Evolutionary conservation across 352 stramenopile species (phyloP).

Genomic region (Phytopythium ostracodes): DNA sequence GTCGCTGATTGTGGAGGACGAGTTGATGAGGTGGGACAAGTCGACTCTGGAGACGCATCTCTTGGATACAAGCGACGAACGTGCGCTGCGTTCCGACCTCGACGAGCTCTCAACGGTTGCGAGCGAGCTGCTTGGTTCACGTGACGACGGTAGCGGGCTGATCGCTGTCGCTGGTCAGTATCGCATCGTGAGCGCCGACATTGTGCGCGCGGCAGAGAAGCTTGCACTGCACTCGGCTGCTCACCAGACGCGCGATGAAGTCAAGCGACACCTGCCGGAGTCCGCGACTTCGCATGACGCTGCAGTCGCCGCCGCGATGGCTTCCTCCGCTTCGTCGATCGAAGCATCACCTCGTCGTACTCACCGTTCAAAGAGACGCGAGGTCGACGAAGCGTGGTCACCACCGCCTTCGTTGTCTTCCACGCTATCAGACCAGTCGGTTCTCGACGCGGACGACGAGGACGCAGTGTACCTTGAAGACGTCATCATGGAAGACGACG

Average conservation of each 20-base stretch:
- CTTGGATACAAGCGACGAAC: neutral
- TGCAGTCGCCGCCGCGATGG: neutral
- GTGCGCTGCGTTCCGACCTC: neutral
- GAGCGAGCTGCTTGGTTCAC: neutral
- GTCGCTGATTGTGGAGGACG: neutral
- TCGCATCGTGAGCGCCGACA: slow-evolving; percentile 3
- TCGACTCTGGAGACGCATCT: neutral
- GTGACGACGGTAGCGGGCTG: too few relatives aligned
- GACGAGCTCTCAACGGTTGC: neutral
- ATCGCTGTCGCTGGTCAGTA: neutral
- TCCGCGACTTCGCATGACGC: neutral
- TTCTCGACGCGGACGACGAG: slow-evolving; percentile 1
- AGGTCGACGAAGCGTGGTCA: neutral
- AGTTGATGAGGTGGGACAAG: neutral
- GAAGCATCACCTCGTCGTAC: neutral
- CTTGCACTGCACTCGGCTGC: slow-evolving; percentile 42
- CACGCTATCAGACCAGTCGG: neutral
- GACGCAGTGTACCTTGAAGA: slow-evolving; percentile 8
- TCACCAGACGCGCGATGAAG: slow-evolving; percentile 18
- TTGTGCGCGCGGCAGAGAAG: slow-evolving; percentile 23
- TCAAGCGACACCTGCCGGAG: neutral
- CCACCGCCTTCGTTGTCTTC: neutral
- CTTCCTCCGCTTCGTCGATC: neutral
- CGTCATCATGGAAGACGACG: slow-evolving; percentile 9
- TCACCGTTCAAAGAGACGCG: neutral